phyloP scores from a whole-genome alignment of 371 early-diverging fungal species.

The Apophysomyces elegans region DNA sequence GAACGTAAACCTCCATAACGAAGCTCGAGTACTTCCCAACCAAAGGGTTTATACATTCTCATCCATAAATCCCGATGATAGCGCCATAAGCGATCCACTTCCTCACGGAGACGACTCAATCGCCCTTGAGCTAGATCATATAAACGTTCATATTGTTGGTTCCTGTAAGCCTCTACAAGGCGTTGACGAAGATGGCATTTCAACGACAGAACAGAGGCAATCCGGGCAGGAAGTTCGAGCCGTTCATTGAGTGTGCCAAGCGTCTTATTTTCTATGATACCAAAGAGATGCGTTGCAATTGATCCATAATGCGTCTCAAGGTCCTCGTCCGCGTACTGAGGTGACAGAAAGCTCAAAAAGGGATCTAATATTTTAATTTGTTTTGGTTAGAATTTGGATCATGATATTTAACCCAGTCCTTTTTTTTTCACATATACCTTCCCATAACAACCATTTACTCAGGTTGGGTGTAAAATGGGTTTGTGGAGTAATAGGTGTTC shows the following conservation, averaged over 20 bases:
- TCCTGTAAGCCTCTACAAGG: slow-evolving; percentile 67
- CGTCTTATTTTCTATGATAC: slow-evolving; percentile 46
- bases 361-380: slow-evolving; percentile 61
- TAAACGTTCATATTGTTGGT: slow-evolving; percentile 52
- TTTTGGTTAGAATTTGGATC: too few species aligned
- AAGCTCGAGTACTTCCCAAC: slow-evolving; percentile 83
- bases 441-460: slow-evolving; percentile 89
- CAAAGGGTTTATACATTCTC: slow-evolving; percentile 81
- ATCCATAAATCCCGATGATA: slow-evolving; percentile 83
- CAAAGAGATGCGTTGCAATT: slow-evolving; percentile 51
- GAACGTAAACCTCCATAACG: slow-evolving; percentile 83
- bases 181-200: slow-evolving; percentile 73
- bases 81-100: slow-evolving; percentile 74
- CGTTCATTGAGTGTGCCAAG: slow-evolving; percentile 57
- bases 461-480: slow-evolving; percentile 73
- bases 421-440: slow-evolving; percentile 48
- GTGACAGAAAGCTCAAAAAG: slow-evolving; percentile 72
- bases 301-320: slow-evolving; percentile 68
- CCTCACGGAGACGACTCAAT: slow-evolving; percentile 59
- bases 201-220: slow-evolving; percentile 70
- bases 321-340: slow-evolving; percentile 72
- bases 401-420: background rate
- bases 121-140: slow-evolving; percentile 52
- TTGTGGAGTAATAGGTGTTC: slow-evolving; percentile 48
- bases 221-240: slow-evolving; percentile 67